Percentiles rank a stretch among this genome's conserved stretches.
These are phyloP conservation scores for Rhodotorula sp. DNA, from an alignment of 1,284 basidiomycete genomes.

Conservation along the genomic window DNA sequence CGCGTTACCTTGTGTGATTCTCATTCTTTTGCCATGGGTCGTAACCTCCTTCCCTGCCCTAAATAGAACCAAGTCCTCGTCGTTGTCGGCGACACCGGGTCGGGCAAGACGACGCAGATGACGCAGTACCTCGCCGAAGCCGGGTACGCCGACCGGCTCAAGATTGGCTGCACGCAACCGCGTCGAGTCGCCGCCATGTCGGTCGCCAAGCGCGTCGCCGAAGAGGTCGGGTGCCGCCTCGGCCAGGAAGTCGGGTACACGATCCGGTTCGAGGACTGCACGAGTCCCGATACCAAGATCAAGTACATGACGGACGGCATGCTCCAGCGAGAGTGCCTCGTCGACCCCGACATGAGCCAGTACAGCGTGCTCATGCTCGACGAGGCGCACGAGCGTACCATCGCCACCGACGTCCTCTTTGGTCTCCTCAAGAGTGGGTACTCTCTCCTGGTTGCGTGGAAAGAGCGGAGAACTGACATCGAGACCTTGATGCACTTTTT, in stretches of 20 bases:
- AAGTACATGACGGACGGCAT: constrained; percentile 99
- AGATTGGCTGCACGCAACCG: constrained; percentile 96
- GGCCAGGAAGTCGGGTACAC: constrained; percentile 98
- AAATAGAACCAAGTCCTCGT: constrained; percentile 83
- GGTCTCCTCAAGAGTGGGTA: constrained; percentile 89
- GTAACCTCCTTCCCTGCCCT: too few species aligned
- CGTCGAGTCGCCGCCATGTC: constrained; percentile 98
- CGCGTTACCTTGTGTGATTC: too few species aligned
- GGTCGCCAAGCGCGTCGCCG: constrained; percentile 97
- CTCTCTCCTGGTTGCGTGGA: not conserved
- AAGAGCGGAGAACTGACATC: not conserved
- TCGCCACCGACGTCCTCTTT: constrained; percentile 96
- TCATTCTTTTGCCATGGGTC: too few species aligned
- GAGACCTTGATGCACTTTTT: constrained; percentile 16
- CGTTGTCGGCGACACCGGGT: constrained; percentile 93
- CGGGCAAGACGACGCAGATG: constrained; percentile 93
- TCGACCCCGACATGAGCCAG: constrained; percentile 86
- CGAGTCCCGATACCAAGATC: constrained; percentile 94
- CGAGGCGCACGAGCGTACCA: constrained; percentile 97
- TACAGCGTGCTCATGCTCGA: constrained; percentile 98
- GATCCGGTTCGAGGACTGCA: constrained; percentile 99
- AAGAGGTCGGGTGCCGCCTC: constrained; percentile 94
- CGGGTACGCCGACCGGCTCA: constrained; percentile 79
- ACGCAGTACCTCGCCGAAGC: constrained; percentile 88
- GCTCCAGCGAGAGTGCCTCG: constrained; percentile 92